A percentile compares a stretch with the other conserved stretches of the same genome.
Evolutionary conservation across 768 basidiomycete genomes (phyloP).

Genomic region (Agaricus blazei): DNA sequence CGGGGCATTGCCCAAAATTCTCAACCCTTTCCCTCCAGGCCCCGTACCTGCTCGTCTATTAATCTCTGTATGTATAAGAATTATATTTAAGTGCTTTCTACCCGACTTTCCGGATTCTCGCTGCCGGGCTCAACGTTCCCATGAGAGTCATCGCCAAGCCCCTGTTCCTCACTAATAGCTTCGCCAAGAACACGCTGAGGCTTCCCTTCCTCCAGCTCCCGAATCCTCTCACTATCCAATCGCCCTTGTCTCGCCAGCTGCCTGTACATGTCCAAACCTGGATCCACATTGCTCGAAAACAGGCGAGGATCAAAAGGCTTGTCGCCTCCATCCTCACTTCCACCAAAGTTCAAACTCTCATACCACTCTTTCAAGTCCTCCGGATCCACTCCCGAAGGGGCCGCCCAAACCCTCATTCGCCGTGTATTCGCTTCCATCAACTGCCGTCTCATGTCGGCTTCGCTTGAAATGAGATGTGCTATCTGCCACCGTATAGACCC

Average conservation of each 20-base stretch:
- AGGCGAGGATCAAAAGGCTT: constrained; percentile 19
- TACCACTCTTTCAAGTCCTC: constrained; percentile 42
- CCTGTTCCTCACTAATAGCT: not conserved
- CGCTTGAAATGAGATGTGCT: constrained; percentile 27
- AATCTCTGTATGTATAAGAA: too few relatives aligned
- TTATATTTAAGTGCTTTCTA: too few relatives aligned
- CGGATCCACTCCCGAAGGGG: constrained; percentile 45
- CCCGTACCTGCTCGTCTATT: not conserved
- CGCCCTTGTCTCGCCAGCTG: constrained; percentile 42
- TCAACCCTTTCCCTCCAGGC: not conserved
- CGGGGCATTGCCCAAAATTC: not conserved
- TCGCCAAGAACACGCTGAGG: constrained; percentile 40
- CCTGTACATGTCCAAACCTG: constrained; percentile 35
- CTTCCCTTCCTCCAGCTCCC: constrained; percentile 31
- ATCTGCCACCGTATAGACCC: constrained; percentile 64
- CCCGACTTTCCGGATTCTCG: too few relatives aligned
- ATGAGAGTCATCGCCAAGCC: not conserved
- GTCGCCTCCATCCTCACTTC: constrained; percentile 22
- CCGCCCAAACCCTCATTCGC: constrained; percentile 38
- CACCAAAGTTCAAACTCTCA: constrained; percentile 39
- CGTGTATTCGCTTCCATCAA: constrained; percentile 31
- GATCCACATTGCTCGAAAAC: constrained; percentile 30
- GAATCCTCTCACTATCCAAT: constrained; percentile 31
- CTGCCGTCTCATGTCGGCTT: constrained; percentile 28
- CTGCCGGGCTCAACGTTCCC: too few relatives aligned